phyloP scores from a whole-genome alignment of 495 filamentous ascomycete species.

The Filosporella fistucella region DNA sequence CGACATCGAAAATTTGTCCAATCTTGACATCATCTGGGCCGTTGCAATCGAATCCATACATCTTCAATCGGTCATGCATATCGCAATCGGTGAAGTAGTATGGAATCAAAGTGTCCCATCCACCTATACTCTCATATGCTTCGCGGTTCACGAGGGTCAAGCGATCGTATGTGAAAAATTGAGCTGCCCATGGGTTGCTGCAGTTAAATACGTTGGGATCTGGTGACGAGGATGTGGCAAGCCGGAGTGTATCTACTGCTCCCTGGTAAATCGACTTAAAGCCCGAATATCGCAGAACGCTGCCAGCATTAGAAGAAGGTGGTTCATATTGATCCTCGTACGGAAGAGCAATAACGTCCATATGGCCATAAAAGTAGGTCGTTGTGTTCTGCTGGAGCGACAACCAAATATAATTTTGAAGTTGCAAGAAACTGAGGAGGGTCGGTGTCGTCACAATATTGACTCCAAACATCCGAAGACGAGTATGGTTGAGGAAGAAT shows the following conservation, averaged over 20 bases:
- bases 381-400: conserved; percentile 41
- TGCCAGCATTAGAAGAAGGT: too few relatives aligned
- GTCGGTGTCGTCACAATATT: conserved; percentile 52
- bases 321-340: conserved; percentile 40
- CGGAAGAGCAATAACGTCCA: conserved; percentile 52
- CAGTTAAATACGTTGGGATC: conserved; percentile 18
- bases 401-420: conserved; percentile 51
- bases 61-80: background rate
- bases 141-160: conserved; percentile 50
- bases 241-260: conserved; percentile 37
- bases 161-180: conserved; percentile 54
- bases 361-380: conserved; percentile 52
- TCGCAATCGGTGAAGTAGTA: conserved; percentile 47
- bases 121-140: conserved; percentile 46
- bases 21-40: background rate
- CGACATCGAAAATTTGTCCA: conserved; percentile 48
- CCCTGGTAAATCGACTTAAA: conserved; percentile 49
- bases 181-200: conserved; percentile 36
- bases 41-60: background rate
- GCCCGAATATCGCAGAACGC: background rate
- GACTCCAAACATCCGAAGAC: conserved; percentile 46
- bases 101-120: conserved; percentile 54
- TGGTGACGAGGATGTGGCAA: conserved; percentile 10
- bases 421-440: conserved; percentile 53
- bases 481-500: conserved; percentile 55